A percentile compares a stretch with the other conserved stretches of the same genome.
phyloP scores from a whole-genome alignment of 805 yeast genomes.

The Ogataea ganodermae region DNA sequence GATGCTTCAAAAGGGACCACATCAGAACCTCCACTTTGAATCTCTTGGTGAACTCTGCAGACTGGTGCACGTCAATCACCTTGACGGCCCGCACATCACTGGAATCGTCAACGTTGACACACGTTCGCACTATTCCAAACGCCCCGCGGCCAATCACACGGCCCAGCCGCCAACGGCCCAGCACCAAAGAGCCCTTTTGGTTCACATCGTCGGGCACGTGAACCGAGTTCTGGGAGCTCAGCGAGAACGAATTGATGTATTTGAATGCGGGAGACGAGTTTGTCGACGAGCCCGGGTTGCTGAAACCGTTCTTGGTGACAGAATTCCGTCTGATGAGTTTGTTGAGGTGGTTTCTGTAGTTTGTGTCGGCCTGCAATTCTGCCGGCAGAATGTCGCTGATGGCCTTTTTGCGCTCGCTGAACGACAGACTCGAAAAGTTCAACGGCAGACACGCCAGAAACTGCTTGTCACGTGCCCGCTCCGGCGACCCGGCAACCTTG shows the following conservation, averaged over 20 bases:
- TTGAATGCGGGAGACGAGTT: slow-evolving; percentile 28
- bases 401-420: slow-evolving; percentile 49
- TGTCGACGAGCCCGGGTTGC: slow-evolving; percentile 10
- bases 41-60: slow-evolving; percentile 51
- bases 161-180: slow-evolving; percentile 59
- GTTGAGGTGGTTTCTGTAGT: slow-evolving; percentile 34
- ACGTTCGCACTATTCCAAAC: slow-evolving; percentile 73
- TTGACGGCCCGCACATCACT: slow-evolving; percentile 32
- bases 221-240: slow-evolving; percentile 11
- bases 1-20: slow-evolving; percentile 72
- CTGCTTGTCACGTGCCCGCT: slow-evolving; percentile 41
- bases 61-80: slow-evolving; percentile 36
- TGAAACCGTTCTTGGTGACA: slow-evolving; percentile 13
- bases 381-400: slow-evolving; percentile 33
- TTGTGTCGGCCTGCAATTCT: slow-evolving; percentile 27
- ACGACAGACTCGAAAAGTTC: slow-evolving; percentile 52
- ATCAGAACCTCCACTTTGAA: slow-evolving; percentile 71
- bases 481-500: slow-evolving; percentile 34
- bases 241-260: slow-evolving; percentile 25
- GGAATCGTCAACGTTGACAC: slow-evolving; percentile 19
- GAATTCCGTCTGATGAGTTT: slow-evolving; percentile 34
- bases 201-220: slow-evolving; percentile 37
- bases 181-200: slow-evolving; percentile 67
- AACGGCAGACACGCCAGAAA: slow-evolving; percentile 48
- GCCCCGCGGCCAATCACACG: slow-evolving; percentile 85